Evolutionary conservation across 2,329 filamentous ascomycete genomes (phyloP), one percentile per base, ranked within the genome.

Genomic region (Alternaria alternata): DNA sequence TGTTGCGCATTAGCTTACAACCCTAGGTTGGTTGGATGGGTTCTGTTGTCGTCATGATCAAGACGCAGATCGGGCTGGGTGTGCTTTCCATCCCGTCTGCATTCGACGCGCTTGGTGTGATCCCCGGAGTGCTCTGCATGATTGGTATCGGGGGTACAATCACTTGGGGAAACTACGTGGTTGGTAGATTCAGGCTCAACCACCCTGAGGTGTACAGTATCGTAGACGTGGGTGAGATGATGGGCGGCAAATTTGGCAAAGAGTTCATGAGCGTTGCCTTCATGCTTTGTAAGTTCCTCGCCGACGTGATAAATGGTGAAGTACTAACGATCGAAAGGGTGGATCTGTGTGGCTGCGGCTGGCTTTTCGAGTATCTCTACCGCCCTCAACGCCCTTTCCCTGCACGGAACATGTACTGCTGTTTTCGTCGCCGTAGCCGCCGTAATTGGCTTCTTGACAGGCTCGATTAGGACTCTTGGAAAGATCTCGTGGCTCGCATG

Each of bases 51-150:
- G 34, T 38, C 34, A 38, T 38, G 34, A 38, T 38, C 34, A 38
- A 38, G 34, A 38, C 34, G 7, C 34, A 38, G 16, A 38, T 38
- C 7, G 34, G 34, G 14, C 16, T 73, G 32, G 75, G 75, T 53
- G 81, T 84, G 34, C 76, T 84, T 16, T 81, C 82, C 1, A 81
- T 85, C 16, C 82, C 82, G 0, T 62, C 70, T 7, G 77, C 76
- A 3, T 82, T 83, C 51, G 73, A 84, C 57, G 71, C 73, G 0
- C 72, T 85, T 2, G 83, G 82, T 6, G 70, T 84, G 11, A 70
- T 84, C 9, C 83, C 83, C 0, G 83, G 83, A 14, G 64, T 83
- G n/a, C 78, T 84, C 34, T 72, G 76, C 18, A 72, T 85, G 34
- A 8, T 38, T 38, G 34, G 34, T n/a, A 38, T 38, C 4, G 34